Evolutionary conservation across 139 green algal genomes (phyloP), one percentile per base, ranked within the genome.

Genomic region (Gonium pectorale): DNA sequence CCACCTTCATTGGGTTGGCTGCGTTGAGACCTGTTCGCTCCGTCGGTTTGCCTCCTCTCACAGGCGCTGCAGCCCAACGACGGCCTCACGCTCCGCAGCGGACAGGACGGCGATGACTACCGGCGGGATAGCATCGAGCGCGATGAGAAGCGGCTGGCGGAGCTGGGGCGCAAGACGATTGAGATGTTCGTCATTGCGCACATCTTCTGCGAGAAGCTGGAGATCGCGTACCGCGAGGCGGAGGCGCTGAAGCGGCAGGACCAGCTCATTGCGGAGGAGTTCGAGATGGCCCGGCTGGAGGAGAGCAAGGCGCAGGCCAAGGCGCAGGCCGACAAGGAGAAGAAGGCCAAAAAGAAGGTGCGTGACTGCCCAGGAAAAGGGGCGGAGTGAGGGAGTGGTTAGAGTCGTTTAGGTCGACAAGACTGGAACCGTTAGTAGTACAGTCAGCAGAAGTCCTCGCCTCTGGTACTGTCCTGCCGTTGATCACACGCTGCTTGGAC

Each of bases 201-300:
- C 86, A 93, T 99, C 35, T 94, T 96, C 79, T 90, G 70, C 17
- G 90, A 94, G 26, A 86, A 83, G 35, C 73, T 98, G 37, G 93
- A 98, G 91, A 89, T 92, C 27, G 93, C 93, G 5, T 98, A 95
- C 83, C 88, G 91, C 3, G 95, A 99, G 86, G 91, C 92, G 22
- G 95, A 98, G 87, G 94, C 94, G 21, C 92, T 98, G 33, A 96
- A 95, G 89, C 90, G 94, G 11, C 95, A 98, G 75, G 95, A 98
- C 77, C 95, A 92, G 59, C 89, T 99, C 46, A 97, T 99, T n/a
- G 83, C 88, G n/a, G 97, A 99, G 87, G 96, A 98, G 91, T 94
- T 97, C 84, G 90, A 92, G 81, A 87, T 62, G 51, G 82, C 90
- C 86, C 87, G 90, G 22, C 69, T 90, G 81, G 90, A 96, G 83